These are phyloP conservation scores for Dioszegia aurantiaca DNA, from an alignment of 768 basidiomycete genomes.

Conservation along the genomic window DNA sequence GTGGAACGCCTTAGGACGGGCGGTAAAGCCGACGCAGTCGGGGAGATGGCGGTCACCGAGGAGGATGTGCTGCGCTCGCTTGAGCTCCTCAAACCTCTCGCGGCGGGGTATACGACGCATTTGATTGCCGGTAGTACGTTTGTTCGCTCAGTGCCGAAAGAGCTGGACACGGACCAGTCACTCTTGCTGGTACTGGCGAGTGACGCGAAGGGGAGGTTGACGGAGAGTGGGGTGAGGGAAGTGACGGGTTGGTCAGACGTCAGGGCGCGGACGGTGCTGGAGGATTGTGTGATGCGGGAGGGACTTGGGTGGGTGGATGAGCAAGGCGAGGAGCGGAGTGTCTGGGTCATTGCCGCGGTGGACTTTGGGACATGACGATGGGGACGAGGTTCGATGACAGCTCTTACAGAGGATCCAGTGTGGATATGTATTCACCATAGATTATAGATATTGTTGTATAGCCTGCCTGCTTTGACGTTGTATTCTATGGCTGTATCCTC, in stretches of 20 bases:
- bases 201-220: conserved; percentile 60
- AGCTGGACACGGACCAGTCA: conserved; percentile 85
- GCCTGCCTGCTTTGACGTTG: too few relatives aligned
- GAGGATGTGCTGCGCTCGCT: conserved; percentile 81
- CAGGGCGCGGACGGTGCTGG: conserved; percentile 71
- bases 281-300: conserved; percentile 85
- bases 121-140: conserved; percentile 59
- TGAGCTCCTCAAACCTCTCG: conserved; percentile 79
- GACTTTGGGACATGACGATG: conserved; percentile 62
- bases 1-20: conserved; percentile 71
- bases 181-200: conserved; percentile 65
- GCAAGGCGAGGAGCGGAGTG: conserved; percentile 56
- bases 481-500: neutral
- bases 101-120: conserved; percentile 80
- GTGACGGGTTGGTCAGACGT: conserved; percentile 72
- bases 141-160: conserved; percentile 79
- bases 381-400: too few relatives aligned
- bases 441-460: too few relatives aligned
- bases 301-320: conserved; percentile 95
- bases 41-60: conserved; percentile 62
- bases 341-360: conserved; percentile 87
- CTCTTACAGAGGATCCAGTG: too few relatives aligned
- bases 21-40: conserved; percentile 52
- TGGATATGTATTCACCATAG: too few relatives aligned
- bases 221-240: conserved; percentile 62